Conservation (phyloP, 2,329 filamentous ascomycete species). For the Xylaria digitata region DNA sequence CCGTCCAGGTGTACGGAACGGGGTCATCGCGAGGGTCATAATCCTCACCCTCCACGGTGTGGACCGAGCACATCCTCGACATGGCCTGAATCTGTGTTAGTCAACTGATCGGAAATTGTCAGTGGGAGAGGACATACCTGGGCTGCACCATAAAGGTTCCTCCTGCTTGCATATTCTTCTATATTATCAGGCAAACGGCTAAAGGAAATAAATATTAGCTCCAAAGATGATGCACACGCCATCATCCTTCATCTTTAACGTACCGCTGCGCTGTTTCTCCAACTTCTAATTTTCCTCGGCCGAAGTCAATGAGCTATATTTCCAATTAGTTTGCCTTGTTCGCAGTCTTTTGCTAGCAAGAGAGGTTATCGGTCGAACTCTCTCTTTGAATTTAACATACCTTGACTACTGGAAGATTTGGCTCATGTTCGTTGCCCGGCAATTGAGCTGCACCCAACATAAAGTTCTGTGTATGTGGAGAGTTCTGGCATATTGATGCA, state of each 20-base stretch:
- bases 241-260: background rate
- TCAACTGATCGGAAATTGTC: background rate
- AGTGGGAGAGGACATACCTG: background rate
- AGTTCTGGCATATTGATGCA: slow-evolving; percentile 25
- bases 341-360: background rate
- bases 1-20: background rate
- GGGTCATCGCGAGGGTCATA: background rate
- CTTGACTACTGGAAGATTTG: slow-evolving; percentile 19
- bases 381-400: background rate
- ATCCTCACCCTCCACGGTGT: background rate
- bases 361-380: background rate
- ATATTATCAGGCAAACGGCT: background rate
- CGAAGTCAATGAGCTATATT: slow-evolving; percentile 29
- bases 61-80: background rate
- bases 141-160: slow-evolving; percentile 11
- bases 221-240: background rate
- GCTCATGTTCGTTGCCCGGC: slow-evolving; percentile 19
- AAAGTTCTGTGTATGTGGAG: slow-evolving; percentile 27
- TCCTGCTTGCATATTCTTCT: slow-evolving; percentile 5
- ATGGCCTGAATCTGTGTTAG: background rate
- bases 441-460: slow-evolving; percentile 13
- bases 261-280: background rate
- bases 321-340: background rate
- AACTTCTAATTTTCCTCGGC: slow-evolving; percentile 13
- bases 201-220: background rate